phyloP scores from a whole-genome alignment of 345 rosid genomes.

The Eutrema yunnanense region DNA sequence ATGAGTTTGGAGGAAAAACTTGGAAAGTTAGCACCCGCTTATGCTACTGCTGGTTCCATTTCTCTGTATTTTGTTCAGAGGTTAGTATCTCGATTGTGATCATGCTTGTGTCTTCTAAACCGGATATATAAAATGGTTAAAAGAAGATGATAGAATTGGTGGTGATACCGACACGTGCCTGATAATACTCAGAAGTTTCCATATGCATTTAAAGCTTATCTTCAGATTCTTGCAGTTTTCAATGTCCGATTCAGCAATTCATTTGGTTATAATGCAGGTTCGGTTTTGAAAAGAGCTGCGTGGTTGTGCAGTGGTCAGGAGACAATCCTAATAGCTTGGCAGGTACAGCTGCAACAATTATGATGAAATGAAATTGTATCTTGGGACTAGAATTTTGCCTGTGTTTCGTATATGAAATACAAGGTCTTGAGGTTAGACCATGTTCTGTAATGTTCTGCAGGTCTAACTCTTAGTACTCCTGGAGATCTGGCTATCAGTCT shows the following conservation, averaged over 20 bases:
- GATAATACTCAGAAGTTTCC: background rate
- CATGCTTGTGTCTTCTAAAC: background rate
- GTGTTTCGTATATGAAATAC: background rate
- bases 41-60: constrained; percentile 80
- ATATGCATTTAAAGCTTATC: background rate
- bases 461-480: constrained; percentile 75
- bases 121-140: background rate
- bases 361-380: background rate
- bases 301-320: constrained; percentile 95
- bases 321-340: constrained; percentile 99
- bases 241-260: background rate
- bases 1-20: constrained; percentile 80
- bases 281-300: constrained; percentile 59
- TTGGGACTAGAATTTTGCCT: background rate
- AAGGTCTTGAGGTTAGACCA: background rate
- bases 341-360: constrained; percentile 35
- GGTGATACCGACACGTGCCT: background rate
- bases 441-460: constrained; percentile 34
- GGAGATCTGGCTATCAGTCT: constrained; percentile 91
- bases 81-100: constrained; percentile 29
- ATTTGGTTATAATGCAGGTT: constrained; percentile 42
- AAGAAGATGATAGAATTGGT: background rate
- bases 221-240: background rate
- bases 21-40: constrained; percentile 82
- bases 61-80: constrained; percentile 76